Percentiles rank a stretch among this genome's conserved stretches.
These are phyloP conservation scores for Ehretia macrophylla DNA, from an alignment of 257 asterid species.

Conservation along the genomic window DNA sequence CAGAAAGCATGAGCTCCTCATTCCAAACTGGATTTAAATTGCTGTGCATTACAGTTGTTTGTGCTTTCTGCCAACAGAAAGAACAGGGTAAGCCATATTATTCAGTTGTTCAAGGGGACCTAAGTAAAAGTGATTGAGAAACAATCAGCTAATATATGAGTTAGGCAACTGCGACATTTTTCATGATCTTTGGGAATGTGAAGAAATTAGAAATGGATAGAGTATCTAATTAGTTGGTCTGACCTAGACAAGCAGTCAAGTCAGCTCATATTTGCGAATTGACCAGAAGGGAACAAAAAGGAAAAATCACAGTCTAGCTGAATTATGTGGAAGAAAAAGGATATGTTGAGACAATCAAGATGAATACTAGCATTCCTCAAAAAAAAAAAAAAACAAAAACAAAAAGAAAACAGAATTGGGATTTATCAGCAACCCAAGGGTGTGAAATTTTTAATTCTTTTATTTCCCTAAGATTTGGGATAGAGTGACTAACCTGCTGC, in stretches of 20 bases:
- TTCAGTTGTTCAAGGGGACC: background rate
- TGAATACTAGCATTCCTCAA: too few relatives aligned
- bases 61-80: conserved; percentile 52
- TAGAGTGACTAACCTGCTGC: conserved; percentile 45
- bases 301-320: too few relatives aligned
- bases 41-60: conserved; percentile 59
- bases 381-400: too few relatives aligned
- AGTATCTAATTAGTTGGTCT: too few relatives aligned
- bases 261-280: too few relatives aligned
- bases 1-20: conserved; percentile 81
- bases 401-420: too few relatives aligned
- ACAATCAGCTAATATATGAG: background rate
- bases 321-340: background rate
- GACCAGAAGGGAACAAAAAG: too few relatives aligned
- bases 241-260: too few relatives aligned
- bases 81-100: background rate
- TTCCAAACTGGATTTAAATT: conserved; percentile 81
- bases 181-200: background rate
- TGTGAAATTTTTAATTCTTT: too few relatives aligned
- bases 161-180: background rate
- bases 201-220: too few relatives aligned
- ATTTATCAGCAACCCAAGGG: too few relatives aligned
- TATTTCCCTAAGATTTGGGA: too few relatives aligned
- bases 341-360: background rate
- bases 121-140: background rate